Evolutionary conservation across 139 green algal species (phyloP), one percentile per base, ranked within the genome.

Genomic region (Spirogloea muscicola): DNA sequence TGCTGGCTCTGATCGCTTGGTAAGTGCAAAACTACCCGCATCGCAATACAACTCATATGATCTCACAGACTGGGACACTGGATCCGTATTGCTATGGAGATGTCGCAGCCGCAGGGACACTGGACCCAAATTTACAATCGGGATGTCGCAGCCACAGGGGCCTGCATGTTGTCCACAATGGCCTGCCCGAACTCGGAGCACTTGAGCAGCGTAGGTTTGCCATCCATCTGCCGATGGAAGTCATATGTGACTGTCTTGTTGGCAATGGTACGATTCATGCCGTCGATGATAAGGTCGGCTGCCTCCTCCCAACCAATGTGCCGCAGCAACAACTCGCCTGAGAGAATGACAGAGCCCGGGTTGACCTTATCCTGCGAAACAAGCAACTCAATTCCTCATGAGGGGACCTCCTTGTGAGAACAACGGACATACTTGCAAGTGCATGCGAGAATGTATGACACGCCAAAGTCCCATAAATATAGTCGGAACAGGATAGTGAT

Each of bases 211-310:
- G 34, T 74, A 3, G 65, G 44, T 3, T 72, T 40, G 7, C 48
- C 48, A 9, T 57, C 65, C 40, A 74, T 74, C 6, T 58, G 65
- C 7, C 65, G 65, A 46, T 74, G 65, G 65, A 74, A 74, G 41
- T 74, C 65, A 36, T 74, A 74, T 6, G 65, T 74, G 3, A 74
- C 65, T 21, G 4, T 34, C 65, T 66, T 74, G n/a, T 6, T 21
- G 27, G 13, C 43, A 3, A 74, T 65, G 4, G 65, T 52, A 21
- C 65, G 29, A 25, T 74, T 46, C 43, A 74, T 66, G 34, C 65
- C 65, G n/a, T n/a, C 43, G 6, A 74, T 44, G 25, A 74, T 66
- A 9, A 65, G 43, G 44, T 66, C 65, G 13, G 65, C 65, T 3
- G 65, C 65, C 65, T 74, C 65, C 9, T 38, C 36, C 65, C 65